Evolutionary conservation across 2,329 filamentous ascomycete species (phyloP).

Genomic region (Grosmannia penicillata): DNA sequence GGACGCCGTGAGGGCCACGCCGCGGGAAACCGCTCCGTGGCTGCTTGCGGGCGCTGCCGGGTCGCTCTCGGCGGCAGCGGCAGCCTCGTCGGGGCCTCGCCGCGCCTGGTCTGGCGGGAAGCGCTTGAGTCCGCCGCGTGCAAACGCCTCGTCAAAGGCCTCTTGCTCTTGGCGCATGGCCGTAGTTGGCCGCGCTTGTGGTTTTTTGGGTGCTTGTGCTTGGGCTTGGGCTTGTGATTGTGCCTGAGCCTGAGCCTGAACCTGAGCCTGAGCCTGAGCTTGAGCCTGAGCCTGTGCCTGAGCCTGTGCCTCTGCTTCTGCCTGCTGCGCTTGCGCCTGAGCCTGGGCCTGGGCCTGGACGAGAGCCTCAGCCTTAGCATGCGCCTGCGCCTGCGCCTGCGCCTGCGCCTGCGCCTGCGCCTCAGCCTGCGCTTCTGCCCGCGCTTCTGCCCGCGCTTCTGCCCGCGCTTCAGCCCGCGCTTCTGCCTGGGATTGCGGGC

Average conservation of each 20-base stretch:
- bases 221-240: neutral
- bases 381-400: neutral
- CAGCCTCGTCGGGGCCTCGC: slow-evolving; percentile 20
- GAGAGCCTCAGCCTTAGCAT: neutral
- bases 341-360: no score
- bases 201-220: neutral
- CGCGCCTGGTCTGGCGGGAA: slow-evolving; percentile 26
- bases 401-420: neutral
- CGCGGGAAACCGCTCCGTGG: slow-evolving; percentile 17
- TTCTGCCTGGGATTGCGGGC: no score
- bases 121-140: slow-evolving; percentile 33
- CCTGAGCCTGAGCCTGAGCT: neutral
- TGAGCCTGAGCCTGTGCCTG: no score
- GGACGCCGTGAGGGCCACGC: slow-evolving; percentile 42
- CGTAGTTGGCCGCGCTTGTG: slow-evolving; percentile 10
- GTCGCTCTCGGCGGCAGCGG: slow-evolving; percentile 12
- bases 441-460: no score
- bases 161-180: slow-evolving; percentile 29
- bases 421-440: no score
- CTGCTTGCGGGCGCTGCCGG: slow-evolving; percentile 17
- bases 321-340: no score
- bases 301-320: no score
- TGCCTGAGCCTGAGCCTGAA: neutral
- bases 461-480: no score
- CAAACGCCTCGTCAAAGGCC: slow-evolving; percentile 36